A percentile compares a stretch with the other conserved stretches of the same genome.
phyloP scores from a whole-genome alignment of 2,329 filamentous ascomycete genomes.

The Paracorniculantispora psalliotae region DNA sequence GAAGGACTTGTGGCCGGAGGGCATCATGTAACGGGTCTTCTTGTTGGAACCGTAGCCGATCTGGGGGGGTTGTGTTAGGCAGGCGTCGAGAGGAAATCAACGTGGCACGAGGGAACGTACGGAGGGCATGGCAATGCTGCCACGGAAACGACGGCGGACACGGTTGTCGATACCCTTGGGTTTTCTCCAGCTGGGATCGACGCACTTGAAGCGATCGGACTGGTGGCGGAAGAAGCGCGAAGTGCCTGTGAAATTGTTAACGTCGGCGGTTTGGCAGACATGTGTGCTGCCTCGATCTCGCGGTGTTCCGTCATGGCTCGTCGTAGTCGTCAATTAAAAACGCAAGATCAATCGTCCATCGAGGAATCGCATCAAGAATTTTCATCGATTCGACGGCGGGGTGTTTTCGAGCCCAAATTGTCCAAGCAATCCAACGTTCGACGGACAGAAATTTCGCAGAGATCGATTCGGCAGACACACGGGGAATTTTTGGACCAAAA shows the following conservation, averaged over 20 bases:
- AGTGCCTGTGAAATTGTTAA: slow-evolving; percentile 59
- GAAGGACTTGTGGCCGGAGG: slow-evolving; percentile 99
- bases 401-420: not conserved
- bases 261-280: not conserved
- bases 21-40: slow-evolving; percentile 98
- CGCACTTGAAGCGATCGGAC: slow-evolving; percentile 92
- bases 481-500: slow-evolving; percentile 34
- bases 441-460: not conserved
- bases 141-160: slow-evolving; percentile 95
- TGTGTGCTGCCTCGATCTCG: not conserved
- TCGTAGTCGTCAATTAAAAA: not conserved
- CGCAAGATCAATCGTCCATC: not conserved
- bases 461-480: not conserved
- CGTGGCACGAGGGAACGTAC: slow-evolving; percentile 35
- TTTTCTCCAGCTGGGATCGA: slow-evolving; percentile 92
- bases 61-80: slow-evolving; percentile 40
- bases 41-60: slow-evolving; percentile 99
- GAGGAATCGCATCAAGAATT: not conserved
- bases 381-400: not conserved
- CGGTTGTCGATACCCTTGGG: slow-evolving; percentile 99
- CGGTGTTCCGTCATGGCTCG: not conserved
- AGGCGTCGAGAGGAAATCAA: not conserved
- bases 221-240: slow-evolving; percentile 97
- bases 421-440: not conserved
- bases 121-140: slow-evolving; percentile 84